Percentiles rank a stretch among this genome's conserved stretches.
These are phyloP conservation scores for Fusarium sp. DNA, from an alignment of 2,329 filamentous ascomycete genomes.

Conservation along the genomic window DNA sequence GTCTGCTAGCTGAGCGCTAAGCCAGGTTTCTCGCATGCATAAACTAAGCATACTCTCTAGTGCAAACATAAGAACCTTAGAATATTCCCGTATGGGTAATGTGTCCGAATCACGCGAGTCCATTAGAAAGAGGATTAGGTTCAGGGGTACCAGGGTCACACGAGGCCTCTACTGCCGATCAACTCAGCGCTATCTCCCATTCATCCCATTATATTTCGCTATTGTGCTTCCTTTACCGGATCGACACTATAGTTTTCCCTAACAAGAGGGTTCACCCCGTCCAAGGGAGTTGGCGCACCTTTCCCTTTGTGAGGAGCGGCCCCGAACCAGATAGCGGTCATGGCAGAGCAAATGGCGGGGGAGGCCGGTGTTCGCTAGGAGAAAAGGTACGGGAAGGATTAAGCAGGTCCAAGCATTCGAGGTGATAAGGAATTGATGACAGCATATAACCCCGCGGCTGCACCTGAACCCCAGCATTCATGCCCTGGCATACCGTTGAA, in stretches of 20 bases:
- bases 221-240: conserved; percentile 1
- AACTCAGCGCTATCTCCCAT: neutral
- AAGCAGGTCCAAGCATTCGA: neutral
- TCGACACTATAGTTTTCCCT: conserved; percentile 2
- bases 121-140: neutral
- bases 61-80: conserved; percentile 22
- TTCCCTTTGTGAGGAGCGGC: conserved; percentile 3
- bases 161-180: conserved; percentile 10
- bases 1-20: conserved; percentile 9
- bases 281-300: neutral
- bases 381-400: conserved; percentile 19
- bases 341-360: conserved; percentile 4
- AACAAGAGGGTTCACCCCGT: neutral
- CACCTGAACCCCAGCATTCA: neutral
- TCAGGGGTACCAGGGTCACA: conserved; percentile 13
- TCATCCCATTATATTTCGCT: neutral
- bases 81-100: conserved; percentile 24
- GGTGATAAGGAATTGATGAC: conserved; percentile 13
- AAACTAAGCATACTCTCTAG: conserved; percentile 28
- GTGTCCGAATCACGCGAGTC: conserved; percentile 22
- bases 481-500: neutral
- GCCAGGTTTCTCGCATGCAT: conserved; percentile 15
- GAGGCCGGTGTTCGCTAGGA: conserved; percentile 9
- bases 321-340: conserved; percentile 11
- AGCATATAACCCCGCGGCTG: conserved; percentile 5